Conservation (phyloP, 768 basidiomycete species). For the Russula griseocarnosa region DNA sequence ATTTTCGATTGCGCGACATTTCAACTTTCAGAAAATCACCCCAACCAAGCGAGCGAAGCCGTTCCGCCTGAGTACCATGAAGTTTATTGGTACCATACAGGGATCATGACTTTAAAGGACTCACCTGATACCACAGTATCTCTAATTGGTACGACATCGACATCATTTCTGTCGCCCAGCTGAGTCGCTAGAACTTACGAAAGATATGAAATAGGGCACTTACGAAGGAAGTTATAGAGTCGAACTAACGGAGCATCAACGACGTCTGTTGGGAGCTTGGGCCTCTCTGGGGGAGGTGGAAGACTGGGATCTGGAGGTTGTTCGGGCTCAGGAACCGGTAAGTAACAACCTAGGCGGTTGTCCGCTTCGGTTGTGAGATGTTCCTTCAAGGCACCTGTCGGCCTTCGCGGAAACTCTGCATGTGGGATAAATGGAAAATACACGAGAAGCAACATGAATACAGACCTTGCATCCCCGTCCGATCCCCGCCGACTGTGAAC, state of each 20-base stretch:
- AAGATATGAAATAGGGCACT: conserved; percentile 33
- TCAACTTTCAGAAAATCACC: conserved; percentile 67
- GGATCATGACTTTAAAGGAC: conserved; percentile 10
- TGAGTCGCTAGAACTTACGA: conserved; percentile 20
- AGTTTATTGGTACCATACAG: background rate
- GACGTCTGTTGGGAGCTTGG: conserved; percentile 53
- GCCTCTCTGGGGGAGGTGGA: conserved; percentile 38
- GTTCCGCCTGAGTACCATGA: conserved; percentile 47
- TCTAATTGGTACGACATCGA: conserved; percentile 90
- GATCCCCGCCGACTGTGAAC: conserved; percentile 67
- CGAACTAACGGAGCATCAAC: conserved; percentile 83
- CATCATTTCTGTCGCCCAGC: conserved; percentile 64
- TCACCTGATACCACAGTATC: conserved; percentile 75
- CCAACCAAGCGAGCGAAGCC: conserved; percentile 86
- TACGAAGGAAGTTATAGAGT: conserved; percentile 85
- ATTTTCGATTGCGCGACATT: conserved; percentile 64
- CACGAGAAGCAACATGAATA: background rate
- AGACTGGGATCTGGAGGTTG: conserved; percentile 37
- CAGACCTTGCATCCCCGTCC: conserved; percentile 65
- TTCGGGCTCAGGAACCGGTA: conserved; percentile 39
- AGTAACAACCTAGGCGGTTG: conserved; percentile 59
- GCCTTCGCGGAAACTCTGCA: conserved; percentile 70
- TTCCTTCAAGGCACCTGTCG: conserved; percentile 56
- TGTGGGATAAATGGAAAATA: conserved; percentile 1
- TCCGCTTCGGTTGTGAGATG: conserved; percentile 74